Percentiles rank a stretch among this genome's conserved stretches.
Evolutionary conservation across 2,329 filamentous ascomycete genomes (phyloP).

Genomic region (Calonectria honghensis): DNA sequence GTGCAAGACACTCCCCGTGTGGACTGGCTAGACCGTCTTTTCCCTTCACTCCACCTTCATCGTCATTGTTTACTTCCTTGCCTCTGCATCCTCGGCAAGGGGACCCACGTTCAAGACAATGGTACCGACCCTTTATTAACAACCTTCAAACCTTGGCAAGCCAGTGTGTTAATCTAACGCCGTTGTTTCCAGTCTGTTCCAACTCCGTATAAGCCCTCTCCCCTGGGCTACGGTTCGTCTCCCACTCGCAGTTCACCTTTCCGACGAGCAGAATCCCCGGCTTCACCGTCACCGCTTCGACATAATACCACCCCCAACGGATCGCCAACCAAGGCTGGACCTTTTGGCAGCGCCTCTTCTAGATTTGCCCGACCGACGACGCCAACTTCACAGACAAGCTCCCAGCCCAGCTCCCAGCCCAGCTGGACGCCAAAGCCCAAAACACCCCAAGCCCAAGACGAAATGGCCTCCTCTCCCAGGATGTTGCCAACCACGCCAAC

Average conservation of each 20-base stretch:
- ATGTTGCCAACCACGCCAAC: conserved; percentile 58
- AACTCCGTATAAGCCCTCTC: conserved; percentile 81
- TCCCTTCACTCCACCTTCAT: conserved; percentile 32
- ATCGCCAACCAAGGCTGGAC: conserved; percentile 72
- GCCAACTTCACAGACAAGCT: conserved; percentile 58
- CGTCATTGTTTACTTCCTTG: conserved; percentile 47
- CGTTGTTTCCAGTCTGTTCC: conserved; percentile 68
- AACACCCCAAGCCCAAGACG: conserved; percentile 48
- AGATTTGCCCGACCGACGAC: conserved; percentile 65
- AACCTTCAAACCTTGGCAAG: conserved; percentile 51
- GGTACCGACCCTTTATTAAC: conserved; percentile 53
- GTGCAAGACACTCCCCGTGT: conserved; percentile 20
- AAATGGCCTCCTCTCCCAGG: conserved; percentile 46
- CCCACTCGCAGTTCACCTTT: conserved; percentile 77
- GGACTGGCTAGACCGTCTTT: conserved; percentile 22
- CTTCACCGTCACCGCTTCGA: conserved; percentile 79
- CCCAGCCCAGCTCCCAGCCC: conserved; percentile 60
- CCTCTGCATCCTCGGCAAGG: conserved; percentile 45
- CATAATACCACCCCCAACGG: conserved; percentile 76
- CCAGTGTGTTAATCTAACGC: conserved; percentile 54
- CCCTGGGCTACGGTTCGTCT: conserved; percentile 81
- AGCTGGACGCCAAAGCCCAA: conserved; percentile 62
- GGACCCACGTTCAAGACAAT: conserved; percentile 58
- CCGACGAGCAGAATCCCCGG: conserved; percentile 76
- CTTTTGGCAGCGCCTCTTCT: conserved; percentile 53